phyloP scores from a whole-genome alignment of 768 basidiomycete genomes.

The Rhodosporidiobolus sp. region DNA sequence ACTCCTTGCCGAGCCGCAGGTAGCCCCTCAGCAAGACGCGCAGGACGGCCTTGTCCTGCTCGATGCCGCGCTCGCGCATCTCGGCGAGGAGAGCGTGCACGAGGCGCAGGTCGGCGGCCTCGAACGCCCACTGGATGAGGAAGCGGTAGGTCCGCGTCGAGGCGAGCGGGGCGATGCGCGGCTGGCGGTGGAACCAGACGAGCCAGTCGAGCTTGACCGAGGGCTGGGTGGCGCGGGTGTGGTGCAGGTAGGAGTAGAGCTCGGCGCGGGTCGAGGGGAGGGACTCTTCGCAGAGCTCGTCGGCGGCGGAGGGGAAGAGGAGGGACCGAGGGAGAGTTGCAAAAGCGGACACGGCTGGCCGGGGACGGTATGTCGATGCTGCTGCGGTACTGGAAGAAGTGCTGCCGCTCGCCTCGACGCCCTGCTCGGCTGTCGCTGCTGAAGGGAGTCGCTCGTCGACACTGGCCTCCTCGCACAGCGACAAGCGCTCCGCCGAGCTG shows the following conservation, averaged over 20 bases:
- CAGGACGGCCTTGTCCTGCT: not conserved
- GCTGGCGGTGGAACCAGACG: constrained; percentile 15
- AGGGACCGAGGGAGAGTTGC: too few relatives aligned
- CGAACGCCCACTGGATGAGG: constrained; percentile 11
- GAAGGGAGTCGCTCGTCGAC: too few relatives aligned
- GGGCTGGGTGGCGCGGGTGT: not conserved
- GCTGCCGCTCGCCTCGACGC: not conserved
- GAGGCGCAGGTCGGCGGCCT: not conserved
- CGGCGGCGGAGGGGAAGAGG: not conserved
- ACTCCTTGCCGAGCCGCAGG: constrained; percentile 3
- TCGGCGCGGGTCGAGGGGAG: constrained; percentile 1
- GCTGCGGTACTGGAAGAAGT: too few relatives aligned
- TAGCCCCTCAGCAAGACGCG: constrained; percentile 15
- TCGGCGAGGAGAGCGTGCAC: constrained; percentile 19
- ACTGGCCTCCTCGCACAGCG: too few relatives aligned
- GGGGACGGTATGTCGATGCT: not conserved
- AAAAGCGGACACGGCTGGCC: not conserved
- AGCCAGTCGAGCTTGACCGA: not conserved
- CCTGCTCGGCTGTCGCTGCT: too few relatives aligned
- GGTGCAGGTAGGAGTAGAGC: constrained; percentile 12
- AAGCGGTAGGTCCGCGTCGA: constrained; percentile 11
- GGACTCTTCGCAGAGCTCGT: not conserved
- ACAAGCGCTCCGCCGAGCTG: not conserved
- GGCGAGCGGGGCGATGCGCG: not conserved
- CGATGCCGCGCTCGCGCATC: constrained; percentile 1